Evolutionary conservation across 2,329 filamentous ascomycete genomes (phyloP), one percentile per base, ranked within the genome.

Genomic region (Colletotrichum lini): DNA sequence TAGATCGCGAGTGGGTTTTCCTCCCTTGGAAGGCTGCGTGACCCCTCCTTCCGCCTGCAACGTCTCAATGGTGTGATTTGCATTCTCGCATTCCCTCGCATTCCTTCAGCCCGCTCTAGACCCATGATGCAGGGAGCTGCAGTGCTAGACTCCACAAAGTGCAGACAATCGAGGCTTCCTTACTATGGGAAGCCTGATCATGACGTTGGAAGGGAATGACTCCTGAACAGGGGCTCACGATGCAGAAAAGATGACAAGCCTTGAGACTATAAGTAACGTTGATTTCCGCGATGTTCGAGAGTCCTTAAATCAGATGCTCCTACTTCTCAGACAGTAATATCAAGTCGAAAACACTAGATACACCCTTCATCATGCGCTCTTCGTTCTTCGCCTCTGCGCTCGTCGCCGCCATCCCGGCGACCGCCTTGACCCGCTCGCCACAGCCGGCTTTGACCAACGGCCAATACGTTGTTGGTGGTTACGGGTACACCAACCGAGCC

Each of bases 401-500:
- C 12, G 23, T 56, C 21, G 35, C 30, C 26, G 47, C 49, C 4
- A 44, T 26, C 47, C 65, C 57, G 21, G 65, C 53, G 1, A 4
- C 35, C 3, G 65, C 65, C 3, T n/a, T 72, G 40, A 44, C 38
- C 18, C 53, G 69, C 40, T 72, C 69, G 13, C 65, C 69, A 2
- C 47, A 44, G 9, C 69, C 69, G 1, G 47, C 65, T 10, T 7
- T 26, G 10, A 59, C 52, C 26, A 58, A 74, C 2, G 75, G 77
- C 5, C 72, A 72, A n/a, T 79, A 78, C n/a, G n/a, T 77, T 6
- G 73, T 78, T 0, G 68, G 73, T 21, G 68, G 74, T 6, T 58
- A 45, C 12, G 65, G 62, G 2, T 79, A 77, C n/a, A 60, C 72
- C 57, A 78, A 78, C 45, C 75, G 74, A 44, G 65, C 72, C 8